Percentiles rank a stretch among this genome's conserved stretches.
phyloP scores from a whole-genome alignment of 106 monocot genomes.

The Amphibolis antarctica region DNA sequence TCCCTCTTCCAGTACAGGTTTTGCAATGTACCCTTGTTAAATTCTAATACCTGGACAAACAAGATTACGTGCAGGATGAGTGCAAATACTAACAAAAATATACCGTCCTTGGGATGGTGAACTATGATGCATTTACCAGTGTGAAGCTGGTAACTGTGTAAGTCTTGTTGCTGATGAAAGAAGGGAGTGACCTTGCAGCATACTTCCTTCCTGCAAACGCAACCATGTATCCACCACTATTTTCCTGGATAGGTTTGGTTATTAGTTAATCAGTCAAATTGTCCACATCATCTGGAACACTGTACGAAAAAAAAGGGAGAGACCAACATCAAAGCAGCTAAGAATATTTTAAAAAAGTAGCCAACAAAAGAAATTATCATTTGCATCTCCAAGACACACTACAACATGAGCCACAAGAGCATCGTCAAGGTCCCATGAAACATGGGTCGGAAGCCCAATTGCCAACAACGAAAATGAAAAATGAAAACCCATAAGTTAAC shows the following conservation, averaged over 20 bases:
- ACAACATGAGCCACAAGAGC: no score
- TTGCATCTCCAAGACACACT: not conserved
- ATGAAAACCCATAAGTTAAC: no score
- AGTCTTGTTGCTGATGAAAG: constrained; percentile 51
- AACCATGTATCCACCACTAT: constrained; percentile 75
- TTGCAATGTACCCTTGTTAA: constrained; percentile 71
- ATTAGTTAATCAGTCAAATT: not conserved
- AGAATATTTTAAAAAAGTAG: not conserved
- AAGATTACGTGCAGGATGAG: not conserved
- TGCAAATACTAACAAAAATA: not conserved
- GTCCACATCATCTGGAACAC: not conserved
- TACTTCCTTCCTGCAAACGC: constrained; percentile 90
- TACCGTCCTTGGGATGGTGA: not conserved
- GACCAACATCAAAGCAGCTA: not conserved
- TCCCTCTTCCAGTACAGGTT: constrained; percentile 82
- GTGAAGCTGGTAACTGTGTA: constrained; percentile 78
- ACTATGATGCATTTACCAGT: constrained; percentile 30
- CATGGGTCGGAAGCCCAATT: no score
- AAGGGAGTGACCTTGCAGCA: constrained; percentile 72
- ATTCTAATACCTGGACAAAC: constrained; percentile 60
- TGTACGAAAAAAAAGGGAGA: not conserved
- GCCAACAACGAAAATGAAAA: no score
- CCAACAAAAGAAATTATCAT: not conserved
- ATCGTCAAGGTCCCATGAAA: no score
- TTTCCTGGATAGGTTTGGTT: constrained; percentile 26